These are phyloP conservation scores for Rhinocladiella similis DNA, from an alignment of 2,329 filamentous ascomycete genomes.

Conservation along the genomic window DNA sequence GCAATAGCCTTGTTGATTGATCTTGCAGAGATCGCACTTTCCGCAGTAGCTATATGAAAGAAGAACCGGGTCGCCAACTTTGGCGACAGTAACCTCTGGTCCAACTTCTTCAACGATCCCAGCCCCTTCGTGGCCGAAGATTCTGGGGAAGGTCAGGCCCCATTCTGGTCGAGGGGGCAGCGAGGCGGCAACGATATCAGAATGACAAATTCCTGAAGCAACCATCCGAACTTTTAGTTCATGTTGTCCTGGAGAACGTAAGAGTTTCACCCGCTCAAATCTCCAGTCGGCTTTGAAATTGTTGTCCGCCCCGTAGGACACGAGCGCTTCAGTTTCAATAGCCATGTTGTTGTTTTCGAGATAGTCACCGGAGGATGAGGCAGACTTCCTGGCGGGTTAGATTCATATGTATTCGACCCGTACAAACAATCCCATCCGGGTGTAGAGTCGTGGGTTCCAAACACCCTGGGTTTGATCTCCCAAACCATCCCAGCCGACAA, in stretches of 20 bases:
- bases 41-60: slow-evolving; percentile 51
- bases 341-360: too few relatives aligned
- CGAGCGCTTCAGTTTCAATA: too few relatives aligned
- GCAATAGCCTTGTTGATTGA: too few relatives aligned
- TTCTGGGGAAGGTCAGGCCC: slow-evolving; percentile 41
- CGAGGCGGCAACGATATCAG: slow-evolving; percentile 51
- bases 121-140: slow-evolving; percentile 58
- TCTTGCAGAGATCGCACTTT: slow-evolving; percentile 43
- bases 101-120: slow-evolving; percentile 52
- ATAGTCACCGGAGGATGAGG: too few relatives aligned
- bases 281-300: slow-evolving; percentile 6
- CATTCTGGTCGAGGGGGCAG: slow-evolving; percentile 26
- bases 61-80: slow-evolving; percentile 48
- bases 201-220: slow-evolving; percentile 57
- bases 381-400: too few relatives aligned
- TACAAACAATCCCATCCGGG: too few relatives aligned
- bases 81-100: slow-evolving; percentile 41
- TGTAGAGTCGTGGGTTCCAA: too few relatives aligned
- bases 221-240: slow-evolving; percentile 57
- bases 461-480: too few relatives aligned
- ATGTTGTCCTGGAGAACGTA: slow-evolving; percentile 26
- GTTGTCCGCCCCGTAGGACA: too few relatives aligned
- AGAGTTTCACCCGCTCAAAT: slow-evolving; percentile 9
- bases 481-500: too few relatives aligned
- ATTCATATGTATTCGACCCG: too few relatives aligned